Base-by-base conservation (phyloP, 257 asterid genomes). In the Sherardia arvensis region DNA sequence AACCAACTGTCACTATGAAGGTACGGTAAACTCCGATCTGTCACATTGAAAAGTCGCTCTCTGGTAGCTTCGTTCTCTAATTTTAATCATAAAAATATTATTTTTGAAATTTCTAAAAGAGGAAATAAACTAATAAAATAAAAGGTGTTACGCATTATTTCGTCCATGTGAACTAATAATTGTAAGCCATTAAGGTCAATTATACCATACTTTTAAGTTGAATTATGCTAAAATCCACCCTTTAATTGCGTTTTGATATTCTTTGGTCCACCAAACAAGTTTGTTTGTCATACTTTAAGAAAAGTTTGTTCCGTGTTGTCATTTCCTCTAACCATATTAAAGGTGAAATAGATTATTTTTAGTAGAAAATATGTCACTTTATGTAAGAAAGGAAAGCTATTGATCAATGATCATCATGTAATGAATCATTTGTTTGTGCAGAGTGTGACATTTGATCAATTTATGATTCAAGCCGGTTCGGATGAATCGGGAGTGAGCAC, bases 401-500 rank as follows among this genome's bases (percentile, higher is more conserved):
- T 9, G 47, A 11, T 38, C 47, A 38, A n/a, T n/a, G n/a, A n/a
- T n/a, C n/a, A n/a, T n/a, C 1, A 3, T 17, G 61, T 20, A 20
- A 17, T 27, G 38, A 48, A 27, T 40, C 40, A 8, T 2, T n/a
- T 25, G n/a, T 28, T n/a, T 76, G 51, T 43, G 78, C 95, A 92
- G 98, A 92, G 95, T 68, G 74, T 92, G 64, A 26, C 77, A 53
- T 92, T 80, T 67, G 86, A 92, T 56, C 74, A 64, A 49, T 92
- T 92, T 51, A 53, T 76, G 59, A 69, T 92, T 54, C 95, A 92
- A 66, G 90, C 97, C 0, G 98, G 97, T 1, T 76, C 89, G 4
- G 98, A 92, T 61, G 29, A 56, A 1, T 79, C 98, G 0, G 98
- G 97, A 4, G 98, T 92, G 5, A 77, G 83, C 10, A 92, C 98